phyloP scores from a whole-genome alignment of 192 early-diverging fungal species.

The Coemansia sp. region DNA sequence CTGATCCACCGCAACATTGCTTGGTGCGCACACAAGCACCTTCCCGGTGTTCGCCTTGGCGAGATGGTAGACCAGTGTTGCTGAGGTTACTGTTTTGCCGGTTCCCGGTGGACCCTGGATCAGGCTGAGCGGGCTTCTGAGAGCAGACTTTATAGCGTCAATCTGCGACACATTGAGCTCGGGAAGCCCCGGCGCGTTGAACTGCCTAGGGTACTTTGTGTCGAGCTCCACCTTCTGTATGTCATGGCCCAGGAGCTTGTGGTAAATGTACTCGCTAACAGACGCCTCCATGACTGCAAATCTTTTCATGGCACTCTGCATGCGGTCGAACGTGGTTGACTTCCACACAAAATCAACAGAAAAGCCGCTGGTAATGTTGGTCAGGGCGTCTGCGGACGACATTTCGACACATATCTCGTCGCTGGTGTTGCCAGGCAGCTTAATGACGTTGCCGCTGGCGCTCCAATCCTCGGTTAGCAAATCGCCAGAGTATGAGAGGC shows the following conservation, averaged over 20 bases:
- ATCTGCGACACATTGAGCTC: conserved; percentile 98
- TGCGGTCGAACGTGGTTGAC: conserved; percentile 93
- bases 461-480: conserved; percentile 82
- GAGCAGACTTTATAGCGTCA: conserved; percentile 87
- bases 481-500: conserved; percentile 85
- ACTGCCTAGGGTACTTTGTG: conserved; percentile 82
- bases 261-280: conserved; percentile 95
- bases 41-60: conserved; percentile 87
- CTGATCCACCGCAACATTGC: conserved; percentile 99
- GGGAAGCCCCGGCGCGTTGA: conserved; percentile 91
- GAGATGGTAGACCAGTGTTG: conserved; percentile 97
- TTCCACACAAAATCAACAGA: conserved; percentile 99
- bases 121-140: conserved; percentile 90
- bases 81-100: conserved; percentile 98
- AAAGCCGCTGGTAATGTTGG: conserved; percentile 73
- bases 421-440: conserved; percentile 90
- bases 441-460: conserved; percentile 89
- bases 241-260: conserved; percentile 91
- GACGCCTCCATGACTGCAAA: conserved; percentile 96
- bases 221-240: conserved; percentile 72
- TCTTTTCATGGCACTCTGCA: conserved; percentile 95
- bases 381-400: conserved; percentile 67
- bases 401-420: conserved; percentile 98
- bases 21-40: conserved; percentile 98
- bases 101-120: conserved; percentile 98